Percentiles rank a stretch among this genome's conserved stretches.
Evolutionary conservation across 1,139 yeast species (phyloP).

Genomic region (Hyphopichia burtonii): DNA sequence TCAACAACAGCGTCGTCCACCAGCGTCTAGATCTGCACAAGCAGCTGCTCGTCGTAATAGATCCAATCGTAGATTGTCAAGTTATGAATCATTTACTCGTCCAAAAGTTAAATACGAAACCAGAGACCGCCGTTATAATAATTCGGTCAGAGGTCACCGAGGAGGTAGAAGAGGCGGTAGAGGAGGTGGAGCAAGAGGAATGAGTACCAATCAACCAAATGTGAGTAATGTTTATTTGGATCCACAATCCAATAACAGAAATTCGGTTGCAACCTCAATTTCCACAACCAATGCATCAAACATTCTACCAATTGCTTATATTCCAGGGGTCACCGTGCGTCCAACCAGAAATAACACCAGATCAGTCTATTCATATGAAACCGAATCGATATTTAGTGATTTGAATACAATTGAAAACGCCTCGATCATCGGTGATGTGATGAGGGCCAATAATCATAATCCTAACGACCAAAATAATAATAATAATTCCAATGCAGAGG

Average conservation of each 20-base stretch:
- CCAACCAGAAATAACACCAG: constrained; percentile 48
- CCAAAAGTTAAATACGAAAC: constrained; percentile 25
- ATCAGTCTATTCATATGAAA: constrained; percentile 48
- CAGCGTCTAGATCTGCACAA: neutral
- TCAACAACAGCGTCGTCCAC: neutral
- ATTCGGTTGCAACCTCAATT: constrained; percentile 58
- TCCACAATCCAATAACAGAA: constrained; percentile 25
- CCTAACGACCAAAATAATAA: constrained; percentile 5
- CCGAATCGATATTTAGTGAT: constrained; percentile 54
- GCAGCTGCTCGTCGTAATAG: neutral
- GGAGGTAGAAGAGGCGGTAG: constrained; percentile 1
- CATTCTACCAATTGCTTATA: constrained; percentile 88
- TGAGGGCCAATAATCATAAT: constrained; percentile 26
- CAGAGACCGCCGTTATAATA: constrained; percentile 1
- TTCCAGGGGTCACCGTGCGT: constrained; percentile 86
- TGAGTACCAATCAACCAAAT: neutral
- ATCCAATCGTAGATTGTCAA: constrained; percentile 33
- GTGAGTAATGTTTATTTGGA: neutral
- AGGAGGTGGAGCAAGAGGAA: neutral
- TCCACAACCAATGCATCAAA: constrained; percentile 77
- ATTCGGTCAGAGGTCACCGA: constrained; percentile 1
- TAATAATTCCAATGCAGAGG: constrained; percentile 2
- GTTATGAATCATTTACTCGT: constrained; percentile 47
- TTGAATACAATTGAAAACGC: constrained; percentile 53
- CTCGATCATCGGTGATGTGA: constrained; percentile 52